phyloP scores from a whole-genome alignment of 441 rosid species.

The Syzygium syzygioides region DNA sequence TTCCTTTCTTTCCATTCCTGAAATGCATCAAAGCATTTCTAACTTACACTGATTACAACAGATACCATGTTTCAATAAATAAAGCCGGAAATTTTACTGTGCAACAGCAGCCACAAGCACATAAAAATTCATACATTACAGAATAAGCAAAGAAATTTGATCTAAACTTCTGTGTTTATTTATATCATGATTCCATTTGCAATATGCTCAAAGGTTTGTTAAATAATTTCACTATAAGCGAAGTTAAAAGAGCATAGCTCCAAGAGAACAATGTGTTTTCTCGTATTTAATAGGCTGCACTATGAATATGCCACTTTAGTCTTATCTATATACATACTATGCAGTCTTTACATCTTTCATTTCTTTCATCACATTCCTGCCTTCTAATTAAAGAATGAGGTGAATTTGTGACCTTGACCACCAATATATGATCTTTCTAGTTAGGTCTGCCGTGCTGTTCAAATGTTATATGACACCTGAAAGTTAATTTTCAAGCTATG shows the following conservation, averaged over 20 bases:
- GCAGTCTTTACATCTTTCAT: neutral
- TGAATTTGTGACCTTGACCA: neutral
- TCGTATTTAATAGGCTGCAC: neutral
- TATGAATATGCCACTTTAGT: neutral
- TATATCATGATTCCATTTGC: neutral
- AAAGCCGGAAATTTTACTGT: neutral
- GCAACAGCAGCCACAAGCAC: neutral
- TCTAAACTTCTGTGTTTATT: neutral
- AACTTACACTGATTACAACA: neutral
- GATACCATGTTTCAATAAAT: neutral
- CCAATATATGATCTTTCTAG: neutral
- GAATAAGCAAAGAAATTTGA: neutral
- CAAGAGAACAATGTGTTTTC: neutral
- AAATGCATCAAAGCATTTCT: constrained; percentile 7
- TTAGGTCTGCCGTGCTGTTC: neutral
- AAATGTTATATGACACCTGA: neutral
- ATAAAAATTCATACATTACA: neutral
- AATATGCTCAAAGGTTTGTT: neutral
- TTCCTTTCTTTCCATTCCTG: constrained; percentile 95
- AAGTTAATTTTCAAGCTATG: neutral
- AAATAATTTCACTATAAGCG: neutral
- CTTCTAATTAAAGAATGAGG: neutral
- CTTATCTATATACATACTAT: neutral
- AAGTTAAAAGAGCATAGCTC: neutral
- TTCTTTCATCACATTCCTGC: neutral